Evolutionary conservation across 139 green algal genomes (phyloP), one percentile per base, ranked within the genome.

Genomic region (Nannochloris sp.): DNA sequence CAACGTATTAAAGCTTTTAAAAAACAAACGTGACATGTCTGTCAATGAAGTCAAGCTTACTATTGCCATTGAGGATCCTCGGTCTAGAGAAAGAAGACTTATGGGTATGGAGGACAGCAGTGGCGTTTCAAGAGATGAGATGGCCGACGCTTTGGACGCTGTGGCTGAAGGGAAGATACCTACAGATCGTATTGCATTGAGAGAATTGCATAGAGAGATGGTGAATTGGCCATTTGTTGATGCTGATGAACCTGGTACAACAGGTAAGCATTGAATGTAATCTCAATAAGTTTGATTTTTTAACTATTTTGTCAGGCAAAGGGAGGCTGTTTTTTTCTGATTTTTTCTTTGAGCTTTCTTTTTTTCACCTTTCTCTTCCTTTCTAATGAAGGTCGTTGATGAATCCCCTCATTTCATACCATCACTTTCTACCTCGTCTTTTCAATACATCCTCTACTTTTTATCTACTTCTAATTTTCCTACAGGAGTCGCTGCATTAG

Each of bases 91-190:
- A 65, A 76, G 51, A 34, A 70, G 66, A 58, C 68, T 64, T 6
- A 70, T 84, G 64, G 84, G 78, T 51, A 86, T 91, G 44, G 85
- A 91, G 79, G 81, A 92, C 55, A 76, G 79, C 48, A 75, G 76
- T 13, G 90, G 87, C 25, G 84, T 91, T 9, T 90, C 81, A 0
- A 73, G 90, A 9, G 90, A 95, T 56, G 89, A 96, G 77, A 91
- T 96, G 78, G 86, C 87, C 5, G 70, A 65, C 10, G 89, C 85
- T 31, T 77, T 95, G 73, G 24, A 79, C 42, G 86, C 91, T 31
- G 83, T 96, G 12, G 76, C 79, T 3, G 85, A 88, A 58, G 90
- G 90, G 0, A 62, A 74, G 19, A 59, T 96, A 33, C 90, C 90
- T 4, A 81, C 79, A 15, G 90, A 96, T 71, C 67, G 87, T 24